phyloP scores from a whole-genome alignment of 495 filamentous ascomycete species.

The Penicillium robsamsonii region DNA sequence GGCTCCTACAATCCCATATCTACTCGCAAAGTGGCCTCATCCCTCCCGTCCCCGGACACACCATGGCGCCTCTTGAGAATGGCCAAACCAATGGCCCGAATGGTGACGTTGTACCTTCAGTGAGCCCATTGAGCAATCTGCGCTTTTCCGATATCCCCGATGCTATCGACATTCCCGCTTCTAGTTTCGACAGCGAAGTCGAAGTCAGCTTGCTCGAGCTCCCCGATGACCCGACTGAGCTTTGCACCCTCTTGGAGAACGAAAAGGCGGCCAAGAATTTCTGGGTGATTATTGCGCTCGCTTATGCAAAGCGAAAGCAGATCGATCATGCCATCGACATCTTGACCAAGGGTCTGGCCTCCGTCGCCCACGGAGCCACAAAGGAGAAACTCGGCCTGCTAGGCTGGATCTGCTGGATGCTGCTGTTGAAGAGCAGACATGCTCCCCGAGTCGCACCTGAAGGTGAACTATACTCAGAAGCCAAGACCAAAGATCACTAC shows the following conservation, averaged over 20 bases:
- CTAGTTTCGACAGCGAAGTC: conserved; percentile 77
- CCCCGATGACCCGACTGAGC: conserved; percentile 90
- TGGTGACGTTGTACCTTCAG: conserved; percentile 26
- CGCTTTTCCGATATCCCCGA: conserved; percentile 89
- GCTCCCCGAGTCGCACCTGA: conserved; percentile 76
- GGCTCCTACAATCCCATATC: conserved; percentile 18
- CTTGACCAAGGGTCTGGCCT: conserved; percentile 74
- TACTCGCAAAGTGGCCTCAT: conserved; percentile 17
- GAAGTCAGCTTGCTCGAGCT: conserved; percentile 89
- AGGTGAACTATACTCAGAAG: conserved; percentile 61
- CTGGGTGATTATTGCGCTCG: conserved; percentile 94
- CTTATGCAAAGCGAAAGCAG: conserved; percentile 95
- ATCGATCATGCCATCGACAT: conserved; percentile 94
- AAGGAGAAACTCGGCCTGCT: conserved; percentile 86
- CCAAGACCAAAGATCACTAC: conserved; percentile 87
- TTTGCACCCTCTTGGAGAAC: conserved; percentile 90
- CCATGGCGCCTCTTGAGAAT: conserved; percentile 55
- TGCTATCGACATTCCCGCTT: conserved; percentile 87
- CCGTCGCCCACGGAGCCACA: conserved; percentile 64
- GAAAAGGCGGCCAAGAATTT: conserved; percentile 82
- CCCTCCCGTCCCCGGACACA: conserved; percentile 7
- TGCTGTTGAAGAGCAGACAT: conserved; percentile 85
- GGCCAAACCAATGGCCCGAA: conserved; percentile 54
- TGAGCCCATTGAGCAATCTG: conserved; percentile 25
- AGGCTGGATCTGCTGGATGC: conserved; percentile 86